Evolutionary conservation across 2,329 filamentous ascomycete genomes (phyloP), one percentile per base, ranked within the genome.

Genomic region (Botrytis sinoallii): DNA sequence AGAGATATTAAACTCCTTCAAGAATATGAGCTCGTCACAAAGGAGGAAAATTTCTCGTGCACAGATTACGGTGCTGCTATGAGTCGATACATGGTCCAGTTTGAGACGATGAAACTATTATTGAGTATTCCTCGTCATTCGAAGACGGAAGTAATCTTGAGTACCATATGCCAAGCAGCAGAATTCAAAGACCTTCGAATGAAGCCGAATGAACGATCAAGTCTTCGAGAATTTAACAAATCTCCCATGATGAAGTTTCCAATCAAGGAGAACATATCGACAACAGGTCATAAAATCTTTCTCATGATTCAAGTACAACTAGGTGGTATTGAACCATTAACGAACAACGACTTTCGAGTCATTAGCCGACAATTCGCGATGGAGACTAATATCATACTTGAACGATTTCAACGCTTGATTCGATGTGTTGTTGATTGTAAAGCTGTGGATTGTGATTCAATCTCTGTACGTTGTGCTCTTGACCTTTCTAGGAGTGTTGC

Each of bases 61-160:
- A 95, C 92, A 0, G 89, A 91, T 67, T 93, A 92, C 79, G 93
- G 93, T 1, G 86, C 91, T 73, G 91, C 91, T 7, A 97, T 97
- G 93, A 92, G 93, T 61, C 88, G 89, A 66, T 97, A 95, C 80
- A 95, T 93, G 83, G 85, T 96, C 4, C 89, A 89, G 35, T 95
- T 95, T 77, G 87, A 91, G 55, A 96, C 93, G 0, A 97, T 96
- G 93, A 91, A 90, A 77, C 81, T 85, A 1, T 85, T 97, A 22
- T 83, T 95, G 61, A 84, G 84, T 0, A 84, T 96, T 70, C 87
- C 88, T n/a, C 81, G 83, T 1, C 87, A 86, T 59, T 86, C 90
- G 0, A 88, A 86, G 12, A 84, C 91, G 10, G 90, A 90, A 29
- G 44, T 87, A 93, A 89, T 95, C 78, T 92, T 94, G 83, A 84